Conservation (phyloP, 1,284 basidiomycete genomes). For the Irpex sp. region DNA sequence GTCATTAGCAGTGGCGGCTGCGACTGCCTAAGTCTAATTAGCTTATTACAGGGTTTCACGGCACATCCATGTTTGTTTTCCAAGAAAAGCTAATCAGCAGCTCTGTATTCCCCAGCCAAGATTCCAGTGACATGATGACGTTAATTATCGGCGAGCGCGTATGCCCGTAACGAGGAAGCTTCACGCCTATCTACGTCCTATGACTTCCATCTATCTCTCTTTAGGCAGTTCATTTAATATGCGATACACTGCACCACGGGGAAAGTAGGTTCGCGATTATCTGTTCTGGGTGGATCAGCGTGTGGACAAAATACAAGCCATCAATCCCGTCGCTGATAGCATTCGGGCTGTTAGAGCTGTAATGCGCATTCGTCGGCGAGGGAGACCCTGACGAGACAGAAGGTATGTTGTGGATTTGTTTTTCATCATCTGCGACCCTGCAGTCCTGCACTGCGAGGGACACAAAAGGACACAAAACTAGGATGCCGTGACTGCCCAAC, state of each 20-base stretch:
- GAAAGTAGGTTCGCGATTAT: background rate
- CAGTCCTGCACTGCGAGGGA: too few species aligned
- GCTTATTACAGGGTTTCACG: background rate
- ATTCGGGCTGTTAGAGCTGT: background rate
- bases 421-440: background rate
- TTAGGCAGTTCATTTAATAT: background rate
- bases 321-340: background rate
- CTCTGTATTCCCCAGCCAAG: background rate
- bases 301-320: background rate
- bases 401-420: background rate
- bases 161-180: too few species aligned
- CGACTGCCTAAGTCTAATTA: conserved; percentile 1
- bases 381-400: background rate
- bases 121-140: too few species aligned
- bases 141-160: too few species aligned
- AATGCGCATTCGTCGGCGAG: background rate
- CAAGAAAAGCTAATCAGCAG: background rate
- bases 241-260: background rate
- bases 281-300: too few species aligned
- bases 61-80: background rate
- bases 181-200: too few species aligned
- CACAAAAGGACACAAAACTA: too few species aligned
- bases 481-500: background rate
- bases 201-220: too few species aligned
- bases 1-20: conserved; percentile 38